phyloP scores from a whole-genome alignment of 352 stramenopile genomes.

The Phytophthora sojae region DNA sequence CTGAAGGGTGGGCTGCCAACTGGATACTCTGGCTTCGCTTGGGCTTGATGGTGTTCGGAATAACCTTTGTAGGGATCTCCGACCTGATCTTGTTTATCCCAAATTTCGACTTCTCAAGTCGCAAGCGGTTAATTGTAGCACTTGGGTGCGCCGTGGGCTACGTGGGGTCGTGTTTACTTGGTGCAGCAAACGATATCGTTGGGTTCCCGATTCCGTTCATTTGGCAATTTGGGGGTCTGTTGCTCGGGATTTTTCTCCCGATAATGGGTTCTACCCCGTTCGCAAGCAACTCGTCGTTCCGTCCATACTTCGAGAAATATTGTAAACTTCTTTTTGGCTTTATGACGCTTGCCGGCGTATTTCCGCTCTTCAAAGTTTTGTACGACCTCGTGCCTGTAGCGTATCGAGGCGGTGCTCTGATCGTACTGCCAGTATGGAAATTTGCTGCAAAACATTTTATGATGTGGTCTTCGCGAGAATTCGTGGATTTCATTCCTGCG shows the following conservation, averaged over 20 bases:
- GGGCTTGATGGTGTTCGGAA: background rate
- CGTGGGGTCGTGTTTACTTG: background rate
- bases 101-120: background rate
- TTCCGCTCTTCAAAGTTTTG: conserved; percentile 15
- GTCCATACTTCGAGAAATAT: conserved; percentile 7
- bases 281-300: background rate
- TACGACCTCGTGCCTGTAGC: background rate
- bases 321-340: conserved; percentile 13
- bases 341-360: conserved; percentile 15
- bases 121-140: background rate
- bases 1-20: background rate
- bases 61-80: background rate
- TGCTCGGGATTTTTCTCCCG: conserved; percentile 13
- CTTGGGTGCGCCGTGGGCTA: background rate
- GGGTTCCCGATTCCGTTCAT: background rate
- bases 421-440: background rate
- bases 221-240: conserved; percentile 8
- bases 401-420: background rate
- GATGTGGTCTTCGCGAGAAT: background rate
- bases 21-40: background rate
- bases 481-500: background rate
- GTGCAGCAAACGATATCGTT: background rate
- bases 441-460: background rate
- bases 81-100: background rate
- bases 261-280: conserved; percentile 11